Conservation (phyloP, 2,329 filamentous ascomycete species). For the Nemania diffusa region DNA sequence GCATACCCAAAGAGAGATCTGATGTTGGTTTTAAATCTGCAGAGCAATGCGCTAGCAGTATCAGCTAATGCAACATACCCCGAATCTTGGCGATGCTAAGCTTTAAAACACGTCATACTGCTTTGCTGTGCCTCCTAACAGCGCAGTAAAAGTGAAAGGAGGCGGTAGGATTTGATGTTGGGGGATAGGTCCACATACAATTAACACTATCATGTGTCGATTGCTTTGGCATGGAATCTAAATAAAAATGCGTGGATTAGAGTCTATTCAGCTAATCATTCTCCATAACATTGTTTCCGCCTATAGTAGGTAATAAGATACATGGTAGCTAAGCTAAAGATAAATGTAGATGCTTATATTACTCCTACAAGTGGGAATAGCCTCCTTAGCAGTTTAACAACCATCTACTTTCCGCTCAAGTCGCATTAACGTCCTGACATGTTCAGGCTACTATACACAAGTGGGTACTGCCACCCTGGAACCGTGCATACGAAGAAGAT, state of each 20-base stretch:
- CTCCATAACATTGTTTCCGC: neutral
- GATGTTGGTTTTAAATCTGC: neutral
- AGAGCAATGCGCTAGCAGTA: neutral
- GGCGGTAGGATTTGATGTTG: too few relatives aligned
- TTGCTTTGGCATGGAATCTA: too few relatives aligned
- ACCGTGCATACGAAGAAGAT: constrained; percentile 3
- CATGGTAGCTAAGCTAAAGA: too few relatives aligned
- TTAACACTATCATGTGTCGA: too few relatives aligned
- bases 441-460: neutral
- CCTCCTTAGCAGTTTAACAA: too few relatives aligned
- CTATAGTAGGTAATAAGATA: too few relatives aligned
- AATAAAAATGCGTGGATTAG: too few relatives aligned
- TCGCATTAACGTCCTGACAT: neutral
- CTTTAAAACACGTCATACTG: neutral
- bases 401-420: too few relatives aligned
- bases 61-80: neutral
- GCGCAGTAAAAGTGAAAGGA: neutral
- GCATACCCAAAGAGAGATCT: neutral
- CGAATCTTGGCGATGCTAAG: neutral
- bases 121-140: constrained; percentile 6
- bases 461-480: neutral
- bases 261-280: neutral
- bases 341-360: too few relatives aligned
- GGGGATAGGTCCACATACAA: too few relatives aligned
- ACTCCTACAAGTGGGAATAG: neutral